A percentile compares a stretch with the other conserved stretches of the same genome.
Evolutionary conservation across 192 early-diverging fungal genomes (phyloP).

Genomic region (Backusella mclennaniae): DNA sequence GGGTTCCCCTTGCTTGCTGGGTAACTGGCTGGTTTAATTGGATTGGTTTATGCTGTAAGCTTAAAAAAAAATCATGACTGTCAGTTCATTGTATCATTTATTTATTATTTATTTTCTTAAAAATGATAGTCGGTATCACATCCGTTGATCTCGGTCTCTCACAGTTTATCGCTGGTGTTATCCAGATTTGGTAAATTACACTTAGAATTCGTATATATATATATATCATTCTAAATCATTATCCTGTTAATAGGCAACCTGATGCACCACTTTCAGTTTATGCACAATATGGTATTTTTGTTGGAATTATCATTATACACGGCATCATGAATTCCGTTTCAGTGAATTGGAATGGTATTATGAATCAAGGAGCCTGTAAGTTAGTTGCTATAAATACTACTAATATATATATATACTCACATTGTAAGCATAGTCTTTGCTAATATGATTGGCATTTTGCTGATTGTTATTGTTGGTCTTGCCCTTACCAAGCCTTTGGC

Average conservation of each 20-base stretch:
- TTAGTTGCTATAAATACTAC: not conserved
- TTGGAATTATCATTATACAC: conserved; percentile 50
- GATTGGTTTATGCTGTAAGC: conserved; percentile 45
- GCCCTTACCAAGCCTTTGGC: conserved; percentile 26
- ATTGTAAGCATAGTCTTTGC: conserved; percentile 21
- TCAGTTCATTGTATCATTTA: not conserved
- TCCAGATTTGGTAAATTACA: conserved; percentile 29
- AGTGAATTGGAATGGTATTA: conserved; percentile 41
- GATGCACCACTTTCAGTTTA: conserved; percentile 34
- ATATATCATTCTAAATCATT: not conserved
- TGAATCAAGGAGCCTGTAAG: conserved; percentile 51
- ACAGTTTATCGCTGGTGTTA: conserved; percentile 46
- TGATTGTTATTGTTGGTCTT: conserved; percentile 34
- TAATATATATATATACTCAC: not conserved
- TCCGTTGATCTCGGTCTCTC: conserved; percentile 49
- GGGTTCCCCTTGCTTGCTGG: conserved; percentile 53
- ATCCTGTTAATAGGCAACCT: conserved; percentile 25
- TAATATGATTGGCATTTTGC: conserved; percentile 35
- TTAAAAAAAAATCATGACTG: not conserved
- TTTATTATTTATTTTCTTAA: not conserved
- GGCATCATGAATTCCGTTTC: conserved; percentile 52
- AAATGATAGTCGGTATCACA: conserved; percentile 31
- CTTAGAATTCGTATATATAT: not conserved
- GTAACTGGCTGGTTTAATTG: conserved; percentile 53
- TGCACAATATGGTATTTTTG: conserved; percentile 48